phyloP scores from a whole-genome alignment of 2,329 filamentous ascomycete species.

The Tolypocladium ovalisporum region DNA sequence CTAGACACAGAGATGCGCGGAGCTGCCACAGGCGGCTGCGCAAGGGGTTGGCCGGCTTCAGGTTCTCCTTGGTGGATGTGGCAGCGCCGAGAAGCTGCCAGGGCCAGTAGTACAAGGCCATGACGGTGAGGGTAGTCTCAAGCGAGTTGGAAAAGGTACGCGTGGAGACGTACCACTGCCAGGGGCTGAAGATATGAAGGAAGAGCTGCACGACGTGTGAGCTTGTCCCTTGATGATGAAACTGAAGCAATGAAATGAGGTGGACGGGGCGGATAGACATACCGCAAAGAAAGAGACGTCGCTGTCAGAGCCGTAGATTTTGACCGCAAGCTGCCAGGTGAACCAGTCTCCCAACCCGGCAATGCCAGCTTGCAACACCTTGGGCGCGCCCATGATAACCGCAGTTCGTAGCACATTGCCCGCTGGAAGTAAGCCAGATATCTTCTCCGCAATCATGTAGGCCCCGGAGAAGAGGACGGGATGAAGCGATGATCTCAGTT shows the following conservation, averaged over 20 bases:
- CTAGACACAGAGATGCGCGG: slow-evolving; percentile 57
- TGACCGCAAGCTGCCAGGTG: slow-evolving; percentile 71
- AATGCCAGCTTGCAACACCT: slow-evolving; percentile 63
- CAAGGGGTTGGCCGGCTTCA: slow-evolving; percentile 16
- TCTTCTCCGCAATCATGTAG: slow-evolving; percentile 52
- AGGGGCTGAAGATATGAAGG: slow-evolving; percentile 39
- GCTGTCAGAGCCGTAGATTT: slow-evolving; percentile 57
- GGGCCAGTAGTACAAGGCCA: slow-evolving; percentile 75
- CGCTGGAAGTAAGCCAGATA: slow-evolving; percentile 43
- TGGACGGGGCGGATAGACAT: slow-evolving; percentile 8
- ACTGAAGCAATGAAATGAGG: neutral
- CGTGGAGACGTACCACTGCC: slow-evolving; percentile 95
- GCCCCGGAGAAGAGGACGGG: slow-evolving; percentile 72
- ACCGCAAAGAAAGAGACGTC: slow-evolving; percentile 60
- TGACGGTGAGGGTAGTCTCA: slow-evolving; percentile 76
- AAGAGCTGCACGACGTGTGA: slow-evolving; percentile 18
- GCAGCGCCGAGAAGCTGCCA: slow-evolving; percentile 56
- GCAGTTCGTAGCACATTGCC: slow-evolving; percentile 48
- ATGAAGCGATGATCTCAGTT: slow-evolving; percentile 82
- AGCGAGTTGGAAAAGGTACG: slow-evolving; percentile 90
- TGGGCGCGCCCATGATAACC: slow-evolving; percentile 62
- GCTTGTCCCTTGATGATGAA: neutral
- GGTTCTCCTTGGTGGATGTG: slow-evolving; percentile 26
- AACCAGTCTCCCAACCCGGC: slow-evolving; percentile 75
- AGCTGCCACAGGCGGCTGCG: slow-evolving; percentile 17